Evolutionary conservation across 305 asterid genomes (phyloP).

Genomic region (Fraxinus xanthoxyloides): DNA sequence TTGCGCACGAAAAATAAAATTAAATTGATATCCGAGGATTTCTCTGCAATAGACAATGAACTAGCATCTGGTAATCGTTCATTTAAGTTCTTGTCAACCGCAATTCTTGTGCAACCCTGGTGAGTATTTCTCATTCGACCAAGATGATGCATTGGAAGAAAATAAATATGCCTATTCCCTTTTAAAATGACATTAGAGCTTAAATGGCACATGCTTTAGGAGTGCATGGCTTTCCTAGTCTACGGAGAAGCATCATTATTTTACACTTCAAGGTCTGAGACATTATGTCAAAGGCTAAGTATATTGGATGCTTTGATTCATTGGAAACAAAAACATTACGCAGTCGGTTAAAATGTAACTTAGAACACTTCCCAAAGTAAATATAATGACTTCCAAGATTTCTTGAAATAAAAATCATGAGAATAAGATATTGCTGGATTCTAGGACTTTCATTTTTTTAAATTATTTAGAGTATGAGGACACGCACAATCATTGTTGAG

Average conservation of each 20-base stretch:
- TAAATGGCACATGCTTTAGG: background rate
- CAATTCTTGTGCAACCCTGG: slow-evolving; percentile 6
- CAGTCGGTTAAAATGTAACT: background rate
- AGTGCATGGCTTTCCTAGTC: slow-evolving; percentile 4
- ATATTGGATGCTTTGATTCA: slow-evolving; percentile 9
- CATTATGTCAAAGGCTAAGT: slow-evolving; percentile 1
- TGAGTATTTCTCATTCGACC: slow-evolving; percentile 2
- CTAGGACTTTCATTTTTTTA: background rate
- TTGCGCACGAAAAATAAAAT: background rate
- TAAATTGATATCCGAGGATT: background rate
- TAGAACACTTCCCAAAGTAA: background rate
- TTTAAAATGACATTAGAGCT: background rate
- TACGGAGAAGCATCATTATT: slow-evolving; percentile 8
- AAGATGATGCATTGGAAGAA: slow-evolving; percentile 2
- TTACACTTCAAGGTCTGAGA: slow-evolving; percentile 5
- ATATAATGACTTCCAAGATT: background rate
- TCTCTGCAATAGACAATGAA: slow-evolving; percentile 5
- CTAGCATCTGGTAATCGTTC: background rate
- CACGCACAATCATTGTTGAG: slow-evolving; percentile 3
- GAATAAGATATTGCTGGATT: background rate
- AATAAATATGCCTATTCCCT: slow-evolving; percentile 3
- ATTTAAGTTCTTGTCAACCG: background rate
- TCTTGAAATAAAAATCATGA: background rate
- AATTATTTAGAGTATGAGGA: background rate
- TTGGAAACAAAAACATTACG: background rate